Evolutionary conservation across 1,284 basidiomycete genomes (phyloP).

Genomic region (Peniophora sp.): DNA sequence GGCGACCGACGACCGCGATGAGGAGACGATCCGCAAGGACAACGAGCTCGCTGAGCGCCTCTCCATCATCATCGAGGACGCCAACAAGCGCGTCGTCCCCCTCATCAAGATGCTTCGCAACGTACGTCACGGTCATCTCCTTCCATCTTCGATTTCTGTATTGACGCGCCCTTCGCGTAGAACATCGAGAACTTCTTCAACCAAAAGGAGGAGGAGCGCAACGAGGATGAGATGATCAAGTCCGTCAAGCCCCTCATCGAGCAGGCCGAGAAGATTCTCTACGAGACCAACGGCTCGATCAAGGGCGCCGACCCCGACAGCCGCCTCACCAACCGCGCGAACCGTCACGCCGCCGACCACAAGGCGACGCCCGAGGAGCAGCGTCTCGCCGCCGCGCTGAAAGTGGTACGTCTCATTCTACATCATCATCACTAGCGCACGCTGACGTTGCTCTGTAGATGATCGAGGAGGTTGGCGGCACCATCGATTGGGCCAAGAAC

Average conservation of each 20-base stretch:
- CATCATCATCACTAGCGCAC: not conserved
- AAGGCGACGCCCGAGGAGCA: slow-evolving; percentile 30
- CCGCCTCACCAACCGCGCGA: slow-evolving; percentile 25
- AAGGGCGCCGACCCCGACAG: slow-evolving; percentile 29
- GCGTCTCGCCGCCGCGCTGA: slow-evolving; percentile 30
- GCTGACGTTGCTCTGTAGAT: slow-evolving; percentile 16
- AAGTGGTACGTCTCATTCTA: slow-evolving; percentile 18
- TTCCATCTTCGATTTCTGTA: not conserved
- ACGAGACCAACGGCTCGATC: slow-evolving; percentile 27
- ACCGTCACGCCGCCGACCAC: slow-evolving; percentile 26
- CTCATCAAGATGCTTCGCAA: slow-evolving; percentile 25
- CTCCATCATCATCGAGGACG: slow-evolving; percentile 23
- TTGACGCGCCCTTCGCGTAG: slow-evolving; percentile 10
- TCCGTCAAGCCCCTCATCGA: slow-evolving; percentile 26
- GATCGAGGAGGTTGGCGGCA: slow-evolving; percentile 28
- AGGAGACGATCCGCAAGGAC: slow-evolving; percentile 17
- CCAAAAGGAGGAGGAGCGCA: slow-evolving; percentile 25
- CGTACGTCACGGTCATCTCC: not conserved
- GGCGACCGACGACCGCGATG: slow-evolving; percentile 11
- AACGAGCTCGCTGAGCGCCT: slow-evolving; percentile 23
- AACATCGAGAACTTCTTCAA: slow-evolving; percentile 26
- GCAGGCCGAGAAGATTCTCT: slow-evolving; percentile 27
- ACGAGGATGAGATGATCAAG: slow-evolving; percentile 27
- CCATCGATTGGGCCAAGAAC: slow-evolving; percentile 29
- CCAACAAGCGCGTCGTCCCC: slow-evolving; percentile 21